Evolutionary conservation across 345 rosid species (phyloP), one percentile per base, ranked within the genome.

Genomic region (Dimocarpus longan): DNA sequence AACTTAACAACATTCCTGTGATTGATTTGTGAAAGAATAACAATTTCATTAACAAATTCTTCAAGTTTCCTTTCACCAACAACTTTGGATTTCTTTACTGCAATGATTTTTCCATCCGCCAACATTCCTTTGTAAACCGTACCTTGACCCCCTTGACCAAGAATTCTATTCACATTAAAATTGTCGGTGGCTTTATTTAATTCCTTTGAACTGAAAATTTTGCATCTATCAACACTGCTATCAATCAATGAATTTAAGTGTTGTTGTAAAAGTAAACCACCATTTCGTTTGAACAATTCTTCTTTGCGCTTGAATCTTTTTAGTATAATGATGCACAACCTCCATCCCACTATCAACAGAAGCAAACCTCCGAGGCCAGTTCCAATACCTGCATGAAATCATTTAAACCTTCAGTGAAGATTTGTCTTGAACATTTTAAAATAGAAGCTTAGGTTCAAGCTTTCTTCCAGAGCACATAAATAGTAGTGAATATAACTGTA

Each of bases 1-100:
- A 67, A 4, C 70, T 67, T 67, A 32, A 67, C 46, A 7, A 67
- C 48, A 37, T 67, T 67, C 21, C 70, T 67, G 67, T 63, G 67
- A 22, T 42, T 6, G 44, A 42, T 42, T 57, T 57, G 63, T 13
- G 22, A 42, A 42, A 42, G 44, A 42, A 42, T 42, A 9, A 42
- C 44, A 4, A 42, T 8, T 42, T 42, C 44, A 8, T 42, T 57
- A 3, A 57, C n/a, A 7, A 57, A 57, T 67, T 40, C 19, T 6
- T 67, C 21, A 32, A 39, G 46, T 43, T 37, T 67, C 5, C 48
- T 43, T 67, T 67, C 48, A 39, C 39, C 70, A 6, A 67, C 70
- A 11, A 67, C 3, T 11, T 12, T 67, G n/a, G 70, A 39, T n/a
- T 40, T 67, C 48, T 37, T 67, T 6, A 67, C 46, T 32, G 70